Percentiles rank a stretch among this genome's conserved stretches.
Evolutionary conservation across 1,284 basidiomycete species (phyloP).

Genomic region (Malassezia dermatis): DNA sequence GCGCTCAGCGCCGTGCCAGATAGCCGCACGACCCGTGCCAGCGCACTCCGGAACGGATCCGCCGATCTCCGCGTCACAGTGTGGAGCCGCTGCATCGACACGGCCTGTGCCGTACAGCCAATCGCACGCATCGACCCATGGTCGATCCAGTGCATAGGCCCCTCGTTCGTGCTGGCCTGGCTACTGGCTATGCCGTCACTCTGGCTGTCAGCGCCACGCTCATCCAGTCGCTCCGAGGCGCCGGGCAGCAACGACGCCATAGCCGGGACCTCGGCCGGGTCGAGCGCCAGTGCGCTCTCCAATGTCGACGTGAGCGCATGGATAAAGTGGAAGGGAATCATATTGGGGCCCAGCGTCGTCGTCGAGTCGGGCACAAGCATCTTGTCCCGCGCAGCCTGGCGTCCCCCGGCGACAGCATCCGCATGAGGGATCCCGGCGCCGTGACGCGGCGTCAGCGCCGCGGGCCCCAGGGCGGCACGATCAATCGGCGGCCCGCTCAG

Average conservation of each 20-base stretch:
- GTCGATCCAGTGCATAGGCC: conserved; percentile 25
- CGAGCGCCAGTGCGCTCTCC: conserved; percentile 37
- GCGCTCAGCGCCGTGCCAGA: conserved; percentile 20
- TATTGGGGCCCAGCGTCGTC: conserved; percentile 35
- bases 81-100: conserved; percentile 34
- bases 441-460: conserved; percentile 26
- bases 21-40: conserved; percentile 27
- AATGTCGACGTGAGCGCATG: conserved; percentile 40
- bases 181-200: conserved; percentile 12
- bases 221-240: conserved; percentile 13
- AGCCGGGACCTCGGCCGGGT: conserved; percentile 35
- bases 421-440: background rate
- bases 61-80: conserved; percentile 38
- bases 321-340: conserved; percentile 43
- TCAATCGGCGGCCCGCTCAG: conserved; percentile 43
- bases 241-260: conserved; percentile 19
- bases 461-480: conserved; percentile 27
- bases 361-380: conserved; percentile 17
- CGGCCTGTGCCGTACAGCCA: conserved; percentile 39
- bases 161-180: conserved; percentile 8
- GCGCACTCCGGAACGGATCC: conserved; percentile 38
- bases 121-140: conserved; percentile 39
- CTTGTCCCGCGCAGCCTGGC: background rate
- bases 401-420: background rate
- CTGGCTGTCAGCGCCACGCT: conserved; percentile 14